phyloP scores from a whole-genome alignment of 2,329 filamentous ascomycete genomes.

The Fusarium veterinarium region DNA sequence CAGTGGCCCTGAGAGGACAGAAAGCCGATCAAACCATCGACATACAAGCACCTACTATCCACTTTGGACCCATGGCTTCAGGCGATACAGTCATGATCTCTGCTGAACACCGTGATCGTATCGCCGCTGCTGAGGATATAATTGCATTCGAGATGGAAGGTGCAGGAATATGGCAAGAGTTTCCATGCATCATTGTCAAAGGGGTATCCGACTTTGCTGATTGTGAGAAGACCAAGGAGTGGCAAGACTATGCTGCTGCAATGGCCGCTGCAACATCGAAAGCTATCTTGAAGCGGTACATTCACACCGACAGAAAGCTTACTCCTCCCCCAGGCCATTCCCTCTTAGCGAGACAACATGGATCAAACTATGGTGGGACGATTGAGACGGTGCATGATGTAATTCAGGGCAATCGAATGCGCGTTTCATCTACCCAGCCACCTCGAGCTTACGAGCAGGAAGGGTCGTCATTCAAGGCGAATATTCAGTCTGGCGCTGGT shows the following conservation, averaged over 20 bases:
- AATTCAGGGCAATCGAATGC: neutral
- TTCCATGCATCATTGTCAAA: conserved; percentile 54
- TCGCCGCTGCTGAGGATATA: conserved; percentile 34
- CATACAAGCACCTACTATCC: neutral
- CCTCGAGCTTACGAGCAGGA: neutral
- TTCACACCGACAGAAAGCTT: rapidly evolving
- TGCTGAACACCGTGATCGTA: conserved; percentile 47
- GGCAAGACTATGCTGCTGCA: conserved; percentile 8
- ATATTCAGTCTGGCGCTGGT: neutral
- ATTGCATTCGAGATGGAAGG: conserved; percentile 51
- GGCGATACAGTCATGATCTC: conserved; percentile 54
- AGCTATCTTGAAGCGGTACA: neutral
- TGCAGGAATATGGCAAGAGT: conserved; percentile 46
- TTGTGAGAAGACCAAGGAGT: neutral
- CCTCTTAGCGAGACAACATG: neutral
- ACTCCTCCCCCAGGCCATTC: rapidly evolving
- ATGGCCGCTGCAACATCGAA: conserved; percentile 2
- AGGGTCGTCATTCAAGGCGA: neutral
- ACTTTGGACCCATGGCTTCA: conserved; percentile 46
- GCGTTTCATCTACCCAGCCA: neutral
- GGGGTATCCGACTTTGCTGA: conserved; percentile 4
- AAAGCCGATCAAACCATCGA: rapidly evolving
- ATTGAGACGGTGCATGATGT: neutral
- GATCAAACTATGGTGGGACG: neutral
- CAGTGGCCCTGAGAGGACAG: rapidly evolving